These are phyloP conservation scores for Rhodomyrtus tomentosa DNA, from an alignment of 345 rosid species.

Conservation along the genomic window DNA sequence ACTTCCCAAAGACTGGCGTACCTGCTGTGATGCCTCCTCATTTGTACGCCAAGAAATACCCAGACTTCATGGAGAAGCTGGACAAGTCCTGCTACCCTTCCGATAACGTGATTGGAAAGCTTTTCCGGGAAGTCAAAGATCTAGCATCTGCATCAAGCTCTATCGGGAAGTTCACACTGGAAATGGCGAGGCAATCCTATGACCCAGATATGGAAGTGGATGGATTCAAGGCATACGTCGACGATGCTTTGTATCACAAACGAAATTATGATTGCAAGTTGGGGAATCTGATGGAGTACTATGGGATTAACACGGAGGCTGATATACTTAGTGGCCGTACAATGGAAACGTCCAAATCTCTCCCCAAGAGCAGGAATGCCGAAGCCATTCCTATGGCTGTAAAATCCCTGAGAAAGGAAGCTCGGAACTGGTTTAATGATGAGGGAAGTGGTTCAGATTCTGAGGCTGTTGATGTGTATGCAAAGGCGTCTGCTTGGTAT, in stretches of 20 bases:
- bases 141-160: conserved; percentile 14
- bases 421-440: conserved; percentile 33
- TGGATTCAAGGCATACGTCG: conserved; percentile 31
- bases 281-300: conserved; percentile 45
- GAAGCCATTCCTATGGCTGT: conserved; percentile 35
- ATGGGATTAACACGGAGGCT: conserved; percentile 42
- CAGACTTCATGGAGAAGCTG: conserved; percentile 50
- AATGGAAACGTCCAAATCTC: conserved; percentile 34
- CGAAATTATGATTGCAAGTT: conserved; percentile 34
- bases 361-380: conserved; percentile 28
- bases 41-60: background rate
- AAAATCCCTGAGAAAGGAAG: conserved; percentile 42
- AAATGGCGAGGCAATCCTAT: conserved; percentile 27
- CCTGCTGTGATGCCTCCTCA: conserved; percentile 33
- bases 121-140: conserved; percentile 38
- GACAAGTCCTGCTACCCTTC: conserved; percentile 39
- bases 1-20: conserved; percentile 53
- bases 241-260: conserved; percentile 34
- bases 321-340: conserved; percentile 43
- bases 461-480: conserved; percentile 14
- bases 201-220: conserved; percentile 44
- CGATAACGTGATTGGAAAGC: conserved; percentile 39
- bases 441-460: conserved; percentile 5
- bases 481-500: conserved; percentile 83
- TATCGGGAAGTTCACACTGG: conserved; percentile 18